Base-by-base conservation (phyloP, 1,139 yeast genomes). In the Pichia sp. region DNA sequence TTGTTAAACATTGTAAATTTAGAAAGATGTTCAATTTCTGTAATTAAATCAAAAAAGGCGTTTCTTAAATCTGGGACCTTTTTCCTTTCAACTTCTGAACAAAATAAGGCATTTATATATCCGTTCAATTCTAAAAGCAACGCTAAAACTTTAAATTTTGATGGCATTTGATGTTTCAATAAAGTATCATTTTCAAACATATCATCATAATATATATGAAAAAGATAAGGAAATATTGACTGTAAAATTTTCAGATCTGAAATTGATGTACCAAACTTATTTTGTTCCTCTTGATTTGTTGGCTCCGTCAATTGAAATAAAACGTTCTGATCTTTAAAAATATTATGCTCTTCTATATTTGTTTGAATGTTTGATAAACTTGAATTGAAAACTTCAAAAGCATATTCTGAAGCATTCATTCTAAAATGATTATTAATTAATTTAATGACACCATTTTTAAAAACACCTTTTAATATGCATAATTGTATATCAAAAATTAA, bases 1-100 rank as follows among this genome's bases (percentile, higher is more conserved):
- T 43, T 27, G 9, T 27, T 34, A 32, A 48, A 48, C 9, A 7
- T n/a, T 5, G 46, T 32, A 39, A 32, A 39, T 42, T 40, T 47
- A 9, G 50, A 38, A 26, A 49, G 32, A 9, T 39, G 35, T 34
- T 49, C 53, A 35, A 49, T 34, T 37, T 49, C 53, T 8, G 10
- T 25, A 18, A 46, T 25, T 10, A 50, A 28, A n/a, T 38, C 34
- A 5, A 25, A 11, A 9, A 50, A 29, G 4, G 49, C 46, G 3
- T 25, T 26, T 34, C 34, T 37, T n/a, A 50, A 26, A 10, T 33
- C 4, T 7, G 40, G 37, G 2, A 45, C 26, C 18, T 44, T 44
- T 3, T 9, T 25, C 18, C 31, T 36, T 26, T 45, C 48, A 18
- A 42, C 33, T 18, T 50, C 46, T 5, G 48, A 32, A 32, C 47